Percentiles rank a stretch among this genome's conserved stretches.
phyloP scores from a whole-genome alignment of 495 filamentous ascomycete species.

The Lasiosphaeriaceae sp. region DNA sequence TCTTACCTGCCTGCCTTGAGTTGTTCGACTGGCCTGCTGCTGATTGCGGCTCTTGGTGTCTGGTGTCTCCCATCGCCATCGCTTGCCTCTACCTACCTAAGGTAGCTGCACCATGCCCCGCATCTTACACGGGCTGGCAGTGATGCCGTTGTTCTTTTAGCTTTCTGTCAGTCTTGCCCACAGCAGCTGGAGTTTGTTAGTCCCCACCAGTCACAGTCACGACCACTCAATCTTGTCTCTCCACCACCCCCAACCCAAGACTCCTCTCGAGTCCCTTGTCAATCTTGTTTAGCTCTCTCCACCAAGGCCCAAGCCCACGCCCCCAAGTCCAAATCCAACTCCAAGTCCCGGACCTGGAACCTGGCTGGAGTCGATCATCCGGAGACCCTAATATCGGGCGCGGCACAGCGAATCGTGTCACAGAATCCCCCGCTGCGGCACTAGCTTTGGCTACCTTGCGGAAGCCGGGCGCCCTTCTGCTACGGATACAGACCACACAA shows the following conservation, averaged over 20 bases:
- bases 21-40: background rate
- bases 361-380: conserved; percentile 4
- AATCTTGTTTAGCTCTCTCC: no score
- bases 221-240: no score
- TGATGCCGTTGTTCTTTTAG: background rate
- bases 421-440: conserved; percentile 17
- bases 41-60: background rate
- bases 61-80: background rate
- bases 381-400: conserved; percentile 11
- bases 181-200: no score
- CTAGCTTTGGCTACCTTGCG: conserved; percentile 17
- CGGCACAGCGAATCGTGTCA: conserved; percentile 31
- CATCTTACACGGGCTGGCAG: background rate
- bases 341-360: background rate
- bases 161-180: no score
- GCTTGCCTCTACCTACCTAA: background rate
- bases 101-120: background rate
- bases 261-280: no score
- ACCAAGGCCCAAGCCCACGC: no score
- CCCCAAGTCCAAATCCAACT: background rate
- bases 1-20: background rate
- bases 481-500: background rate
- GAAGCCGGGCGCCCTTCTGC: conserved; percentile 4
- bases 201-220: no score
- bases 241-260: no score